Conservation (phyloP, 2,329 filamentous ascomycete species). For the Triangularia verruculosa region DNA sequence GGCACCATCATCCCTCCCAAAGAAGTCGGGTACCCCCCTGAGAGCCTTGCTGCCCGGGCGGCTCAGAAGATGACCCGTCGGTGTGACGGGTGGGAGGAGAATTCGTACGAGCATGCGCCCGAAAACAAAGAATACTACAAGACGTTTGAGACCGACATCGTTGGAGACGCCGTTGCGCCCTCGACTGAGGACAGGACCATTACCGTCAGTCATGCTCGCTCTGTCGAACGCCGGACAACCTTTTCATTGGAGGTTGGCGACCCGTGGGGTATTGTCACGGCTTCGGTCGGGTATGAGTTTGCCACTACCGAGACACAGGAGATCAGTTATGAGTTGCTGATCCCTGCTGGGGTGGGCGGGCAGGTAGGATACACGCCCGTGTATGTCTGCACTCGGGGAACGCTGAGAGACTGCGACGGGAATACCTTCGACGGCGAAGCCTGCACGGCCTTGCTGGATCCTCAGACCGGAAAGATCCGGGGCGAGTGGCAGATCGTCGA, state of each 20-base stretch:
- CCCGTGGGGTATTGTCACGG: not conserved
- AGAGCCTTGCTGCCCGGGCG: not conserved
- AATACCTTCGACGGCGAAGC: not conserved
- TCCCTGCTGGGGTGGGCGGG: not conserved
- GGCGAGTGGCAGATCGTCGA: not conserved
- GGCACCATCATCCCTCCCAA: conserved; percentile 2
- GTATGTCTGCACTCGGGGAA: not conserved
- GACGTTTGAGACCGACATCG: not conserved
- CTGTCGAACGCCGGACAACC: not conserved
- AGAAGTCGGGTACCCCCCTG: not conserved
- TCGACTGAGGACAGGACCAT: not conserved
- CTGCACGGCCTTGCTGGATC: not conserved
- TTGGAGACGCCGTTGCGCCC: not conserved
- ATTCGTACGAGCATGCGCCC: not conserved
- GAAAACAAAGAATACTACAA: no score
- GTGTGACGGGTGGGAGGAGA: not conserved
- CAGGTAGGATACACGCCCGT: not conserved
- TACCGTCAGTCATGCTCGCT: not conserved
- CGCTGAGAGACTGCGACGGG: not conserved
- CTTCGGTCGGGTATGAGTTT: not conserved
- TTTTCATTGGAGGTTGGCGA: not conserved
- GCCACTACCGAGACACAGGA: not conserved
- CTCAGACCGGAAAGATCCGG: not conserved
- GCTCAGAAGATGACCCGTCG: not conserved
- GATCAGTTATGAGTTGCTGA: not conserved